A percentile compares a stretch with the other conserved stretches of the same genome.
These are phyloP conservation scores for Pythium folliculosum DNA, from an alignment of 352 stramenopile genomes.

Conservation along the genomic window DNA sequence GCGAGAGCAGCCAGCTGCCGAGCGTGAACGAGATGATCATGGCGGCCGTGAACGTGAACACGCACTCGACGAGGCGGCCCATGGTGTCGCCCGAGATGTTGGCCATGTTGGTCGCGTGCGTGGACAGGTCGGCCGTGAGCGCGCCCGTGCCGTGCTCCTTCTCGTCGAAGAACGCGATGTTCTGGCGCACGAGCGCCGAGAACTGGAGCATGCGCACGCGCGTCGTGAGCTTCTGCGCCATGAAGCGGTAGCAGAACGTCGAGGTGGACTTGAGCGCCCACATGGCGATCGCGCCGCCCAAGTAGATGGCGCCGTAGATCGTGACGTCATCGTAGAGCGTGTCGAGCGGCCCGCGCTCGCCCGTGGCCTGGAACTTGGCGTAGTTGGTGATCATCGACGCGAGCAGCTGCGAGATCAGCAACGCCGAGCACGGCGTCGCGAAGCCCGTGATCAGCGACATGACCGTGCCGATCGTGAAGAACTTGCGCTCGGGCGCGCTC, in stretches of 20 bases:
- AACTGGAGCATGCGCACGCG: slow-evolving; percentile 45
- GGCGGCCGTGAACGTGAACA: neutral
- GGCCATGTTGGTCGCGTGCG: slow-evolving; percentile 39
- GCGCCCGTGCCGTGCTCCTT: slow-evolving; percentile 32
- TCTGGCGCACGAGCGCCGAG: slow-evolving; percentile 38
- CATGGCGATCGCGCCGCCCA: slow-evolving; percentile 34
- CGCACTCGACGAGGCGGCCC: slow-evolving; percentile 1
- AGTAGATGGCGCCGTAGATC: slow-evolving; percentile 31
- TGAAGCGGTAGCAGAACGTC: slow-evolving; percentile 47
- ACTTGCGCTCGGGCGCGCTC: slow-evolving; percentile 16
- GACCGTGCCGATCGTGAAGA: slow-evolving; percentile 9
- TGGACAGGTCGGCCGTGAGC: slow-evolving; percentile 44
- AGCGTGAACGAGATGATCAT: slow-evolving; percentile 5
- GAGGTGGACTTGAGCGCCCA: slow-evolving; percentile 33
- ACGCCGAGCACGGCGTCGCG: slow-evolving; percentile 11
- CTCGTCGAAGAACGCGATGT: slow-evolving; percentile 49
- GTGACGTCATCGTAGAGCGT: slow-evolving; percentile 36
- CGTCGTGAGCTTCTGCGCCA: slow-evolving; percentile 49
- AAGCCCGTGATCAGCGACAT: slow-evolving; percentile 11
- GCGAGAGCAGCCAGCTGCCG: slow-evolving; percentile 2
- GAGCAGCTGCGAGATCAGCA: slow-evolving; percentile 28
- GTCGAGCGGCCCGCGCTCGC: slow-evolving; percentile 25
- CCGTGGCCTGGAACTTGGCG: slow-evolving; percentile 29
- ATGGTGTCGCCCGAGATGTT: slow-evolving; percentile 23
- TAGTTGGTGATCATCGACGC: slow-evolving; percentile 38